Conservation (phyloP, 2,329 filamentous ascomycete species). For the Xylariaceae sp. region DNA sequence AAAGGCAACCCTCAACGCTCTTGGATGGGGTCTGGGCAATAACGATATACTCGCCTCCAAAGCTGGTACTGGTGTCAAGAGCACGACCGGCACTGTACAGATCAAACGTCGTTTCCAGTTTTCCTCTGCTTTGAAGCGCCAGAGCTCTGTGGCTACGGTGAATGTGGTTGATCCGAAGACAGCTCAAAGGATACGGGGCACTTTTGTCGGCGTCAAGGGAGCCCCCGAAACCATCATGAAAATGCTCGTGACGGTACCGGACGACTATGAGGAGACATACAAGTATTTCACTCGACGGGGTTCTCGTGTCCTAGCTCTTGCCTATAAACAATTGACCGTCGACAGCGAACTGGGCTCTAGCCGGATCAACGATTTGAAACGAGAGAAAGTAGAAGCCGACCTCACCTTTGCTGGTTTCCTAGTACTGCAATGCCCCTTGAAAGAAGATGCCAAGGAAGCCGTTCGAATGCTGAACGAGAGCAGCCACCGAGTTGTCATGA, state of each 20-base stretch:
- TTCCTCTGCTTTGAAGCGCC: conserved; percentile 90
- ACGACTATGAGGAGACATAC: conserved; percentile 94
- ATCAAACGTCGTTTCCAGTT: conserved; percentile 98
- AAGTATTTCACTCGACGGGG: conserved; percentile 97
- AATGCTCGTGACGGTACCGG: conserved; percentile 78
- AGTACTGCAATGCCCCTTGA: conserved; percentile 90
- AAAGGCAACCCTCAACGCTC: conserved; percentile 83
- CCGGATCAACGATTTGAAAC: conserved; percentile 89
- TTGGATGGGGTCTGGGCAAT: conserved; percentile 88
- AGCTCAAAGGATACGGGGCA: conserved; percentile 73
- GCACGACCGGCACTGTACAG: conserved; percentile 72
- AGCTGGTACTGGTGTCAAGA: conserved; percentile 43
- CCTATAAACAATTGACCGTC: conserved; percentile 83
- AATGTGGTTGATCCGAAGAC: conserved; percentile 66
- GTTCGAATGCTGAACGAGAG: conserved; percentile 98
- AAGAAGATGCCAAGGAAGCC: conserved; percentile 90
- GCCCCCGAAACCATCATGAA: conserved; percentile 95
- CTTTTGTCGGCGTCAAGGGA: conserved; percentile 93
- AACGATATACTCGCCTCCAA: conserved; percentile 80
- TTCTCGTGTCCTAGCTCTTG: conserved; percentile 87
- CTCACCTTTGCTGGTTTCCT: conserved; percentile 92
- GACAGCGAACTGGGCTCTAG: conserved; percentile 77
- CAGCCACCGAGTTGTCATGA: conserved; percentile 98
- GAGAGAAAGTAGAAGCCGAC: conserved; percentile 82
- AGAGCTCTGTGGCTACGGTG: conserved; percentile 88